These are phyloP conservation scores for Lodderomyces metapsilosis DNA, from an alignment of 1,139 yeast species.

Conservation along the genomic window DNA sequence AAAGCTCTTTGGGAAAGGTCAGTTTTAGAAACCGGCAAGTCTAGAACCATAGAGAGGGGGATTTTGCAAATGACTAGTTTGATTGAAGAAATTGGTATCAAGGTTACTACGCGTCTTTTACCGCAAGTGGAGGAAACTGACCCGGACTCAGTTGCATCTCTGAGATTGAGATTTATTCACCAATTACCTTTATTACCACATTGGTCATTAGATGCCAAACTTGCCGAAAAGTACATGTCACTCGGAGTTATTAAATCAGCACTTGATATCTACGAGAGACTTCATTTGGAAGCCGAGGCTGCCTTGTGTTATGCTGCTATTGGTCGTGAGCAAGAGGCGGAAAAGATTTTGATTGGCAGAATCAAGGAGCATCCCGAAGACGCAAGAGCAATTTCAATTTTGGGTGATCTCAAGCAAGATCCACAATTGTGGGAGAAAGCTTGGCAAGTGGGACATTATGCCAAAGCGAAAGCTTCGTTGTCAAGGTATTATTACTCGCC, in stretches of 20 bases:
- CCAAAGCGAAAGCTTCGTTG: slow-evolving; percentile 82
- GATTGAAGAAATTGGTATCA: slow-evolving; percentile 83
- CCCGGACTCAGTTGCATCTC: slow-evolving; percentile 34
- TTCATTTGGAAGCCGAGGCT: slow-evolving; percentile 75
- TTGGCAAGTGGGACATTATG: slow-evolving; percentile 82
- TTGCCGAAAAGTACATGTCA: slow-evolving; percentile 88
- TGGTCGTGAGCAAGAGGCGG: slow-evolving; percentile 72
- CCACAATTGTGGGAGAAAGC: slow-evolving; percentile 79
- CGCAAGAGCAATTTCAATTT: slow-evolving; percentile 79
- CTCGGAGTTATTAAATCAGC: slow-evolving; percentile 87
- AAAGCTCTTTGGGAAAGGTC: slow-evolving; percentile 92
- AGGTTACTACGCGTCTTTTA: slow-evolving; percentile 58
- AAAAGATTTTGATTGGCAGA: slow-evolving; percentile 53
- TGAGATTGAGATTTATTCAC: slow-evolving; percentile 68
- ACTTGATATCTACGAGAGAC: slow-evolving; percentile 80
- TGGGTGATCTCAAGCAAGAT: slow-evolving; percentile 83
- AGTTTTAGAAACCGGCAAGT: slow-evolving; percentile 70
- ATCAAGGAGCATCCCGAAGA: slow-evolving; percentile 63
- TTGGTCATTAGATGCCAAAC: slow-evolving; percentile 77
- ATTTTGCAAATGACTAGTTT: slow-evolving; percentile 88
- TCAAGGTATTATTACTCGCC: slow-evolving; percentile 72
- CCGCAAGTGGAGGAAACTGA: slow-evolving; percentile 41
- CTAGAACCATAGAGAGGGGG: slow-evolving; percentile 92
- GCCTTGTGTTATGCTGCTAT: slow-evolving; percentile 90
- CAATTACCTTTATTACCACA: slow-evolving; percentile 77